Percentiles rank a stretch among this genome's conserved stretches.
These are phyloP conservation scores for Aspergillus campestris DNA, from an alignment of 495 filamentous ascomycete species.

Conservation along the genomic window DNA sequence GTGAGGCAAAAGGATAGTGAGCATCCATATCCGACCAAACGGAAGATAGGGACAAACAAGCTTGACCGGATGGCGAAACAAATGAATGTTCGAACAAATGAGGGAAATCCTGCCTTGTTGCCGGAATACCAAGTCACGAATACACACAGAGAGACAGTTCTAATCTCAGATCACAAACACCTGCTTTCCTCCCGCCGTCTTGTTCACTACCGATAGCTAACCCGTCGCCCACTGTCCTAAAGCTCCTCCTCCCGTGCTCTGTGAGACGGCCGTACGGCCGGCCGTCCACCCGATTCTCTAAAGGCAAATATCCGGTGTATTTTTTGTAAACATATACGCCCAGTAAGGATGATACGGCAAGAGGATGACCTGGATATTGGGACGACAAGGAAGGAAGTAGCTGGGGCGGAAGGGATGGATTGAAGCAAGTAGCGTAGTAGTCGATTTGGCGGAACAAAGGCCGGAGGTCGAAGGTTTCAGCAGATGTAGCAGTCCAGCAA, in stretches of 20 bases:
- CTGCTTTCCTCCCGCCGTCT: not conserved
- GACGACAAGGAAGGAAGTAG: too few species aligned
- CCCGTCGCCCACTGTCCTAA: slow-evolving; percentile 9
- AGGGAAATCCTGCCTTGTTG: not conserved
- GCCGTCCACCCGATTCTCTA: slow-evolving; percentile 33
- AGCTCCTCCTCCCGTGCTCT: slow-evolving; percentile 27
- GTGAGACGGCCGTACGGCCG: slow-evolving; percentile 37
- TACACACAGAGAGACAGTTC: slow-evolving; percentile 1
- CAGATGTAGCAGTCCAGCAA: too few species aligned
- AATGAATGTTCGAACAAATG: slow-evolving; percentile 2
- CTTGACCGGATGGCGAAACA: slow-evolving; percentile 5
- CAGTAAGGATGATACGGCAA: too few species aligned
- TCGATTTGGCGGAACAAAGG: too few species aligned
- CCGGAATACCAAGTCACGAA: slow-evolving; percentile 1
- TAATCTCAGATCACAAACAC: not conserved
- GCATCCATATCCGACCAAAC: slow-evolving; percentile 47
- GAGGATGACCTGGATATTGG: too few species aligned
- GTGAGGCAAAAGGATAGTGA: slow-evolving; percentile 53
- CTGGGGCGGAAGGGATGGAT: too few species aligned
- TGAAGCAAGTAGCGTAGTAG: too few species aligned
- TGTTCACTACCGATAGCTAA: not conserved
- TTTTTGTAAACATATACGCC: slow-evolving; percentile 12
- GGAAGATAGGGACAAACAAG: slow-evolving; percentile 5
- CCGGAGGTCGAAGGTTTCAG: too few species aligned
- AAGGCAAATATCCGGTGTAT: slow-evolving; percentile 11